Base-by-base conservation (phyloP, 352 stramenopile genomes). In the Phytophthora pini region DNA sequence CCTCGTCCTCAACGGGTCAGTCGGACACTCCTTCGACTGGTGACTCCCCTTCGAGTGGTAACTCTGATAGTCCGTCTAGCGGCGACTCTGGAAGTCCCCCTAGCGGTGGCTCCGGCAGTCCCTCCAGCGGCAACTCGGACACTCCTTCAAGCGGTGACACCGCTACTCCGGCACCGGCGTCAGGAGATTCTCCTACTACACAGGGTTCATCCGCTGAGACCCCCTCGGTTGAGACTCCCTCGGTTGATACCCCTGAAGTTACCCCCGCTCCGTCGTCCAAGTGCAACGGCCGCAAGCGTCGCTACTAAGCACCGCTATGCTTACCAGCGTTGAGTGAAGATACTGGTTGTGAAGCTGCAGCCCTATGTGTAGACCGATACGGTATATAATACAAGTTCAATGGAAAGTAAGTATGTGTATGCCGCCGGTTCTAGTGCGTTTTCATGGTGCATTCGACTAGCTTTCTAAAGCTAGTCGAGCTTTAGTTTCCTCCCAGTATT, bases 231-330 rank as follows among this genome's bases (percentile, higher is more conserved):
- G 36, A 43, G 36, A 43, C 36, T 17, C 36, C 36, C 8, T 46
- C 60, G n/a, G 34, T 43, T 34, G 52, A 68, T 4, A 68, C 61
- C 17, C 61, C 61, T 1, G 52, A 58, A 39, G 45, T 68, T 9
- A 63, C 61, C 22, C 61, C 45, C 5, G 61, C 52, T n/a, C 61
- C 61, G 38, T 68, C 45, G 10, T 62, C 52, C 52, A 68, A 68
- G 61, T 68, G 61, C 38, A 68, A 62, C 15, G 61, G 61, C 13
- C 52, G 52, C 13, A 68, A 57, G 31, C 61, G 53, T 36, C 61
- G 61, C 24, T 48, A 68, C 61, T 68, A 64, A 48, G 52, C 10
- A 63, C 20, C 11, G 4, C 7, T n/a, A n/a, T 54, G 41, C 13
- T 51, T 36, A 24, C 24, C 52, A 56, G 38, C 64, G 44, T 56